These are phyloP conservation scores for Pythium aristosporum DNA, from an alignment of 352 stramenopile genomes.

Conservation along the genomic window DNA sequence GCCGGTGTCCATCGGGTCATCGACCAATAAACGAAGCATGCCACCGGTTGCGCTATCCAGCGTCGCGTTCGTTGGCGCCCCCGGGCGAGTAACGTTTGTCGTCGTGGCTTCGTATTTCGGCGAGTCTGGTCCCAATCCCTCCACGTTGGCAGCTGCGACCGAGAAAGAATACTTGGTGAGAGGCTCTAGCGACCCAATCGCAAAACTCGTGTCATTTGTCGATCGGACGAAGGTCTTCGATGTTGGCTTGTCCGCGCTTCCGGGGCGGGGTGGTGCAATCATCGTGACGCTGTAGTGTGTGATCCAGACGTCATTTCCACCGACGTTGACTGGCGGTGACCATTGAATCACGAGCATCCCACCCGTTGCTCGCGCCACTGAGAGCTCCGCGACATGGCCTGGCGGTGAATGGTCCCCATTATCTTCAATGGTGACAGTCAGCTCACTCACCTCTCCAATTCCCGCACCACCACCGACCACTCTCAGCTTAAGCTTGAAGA, in stretches of 20 bases:
- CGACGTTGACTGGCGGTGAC: constrained; percentile 44
- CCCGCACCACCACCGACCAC: constrained; percentile 29
- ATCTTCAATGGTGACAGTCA: constrained; percentile 42
- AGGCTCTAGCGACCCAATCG: constrained; percentile 28
- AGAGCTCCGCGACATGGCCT: constrained; percentile 26
- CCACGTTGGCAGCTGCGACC: constrained; percentile 41
- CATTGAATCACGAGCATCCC: constrained; percentile 46
- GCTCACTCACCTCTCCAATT: constrained; percentile 30
- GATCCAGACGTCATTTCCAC: constrained; percentile 38
- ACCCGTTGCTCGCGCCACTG: constrained; percentile 34
- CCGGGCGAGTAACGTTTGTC: constrained; percentile 42
- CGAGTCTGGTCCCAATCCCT: constrained; percentile 32
- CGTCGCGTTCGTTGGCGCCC: constrained; percentile 21
- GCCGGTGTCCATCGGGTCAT: constrained; percentile 37
- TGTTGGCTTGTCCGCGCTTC: background rate
- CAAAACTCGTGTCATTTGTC: constrained; percentile 37
- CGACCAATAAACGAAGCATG: constrained; percentile 37
- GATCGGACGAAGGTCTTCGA: constrained; percentile 22
- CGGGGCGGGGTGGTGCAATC: background rate
- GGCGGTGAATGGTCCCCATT: constrained; percentile 50
- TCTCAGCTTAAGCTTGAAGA: constrained; percentile 37
- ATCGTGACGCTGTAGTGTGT: constrained; percentile 34
- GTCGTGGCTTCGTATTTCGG: constrained; percentile 25
- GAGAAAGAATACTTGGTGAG: constrained; percentile 36
- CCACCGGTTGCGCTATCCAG: constrained; percentile 43